A percentile compares a stretch with the other conserved stretches of the same genome.
Evolutionary conservation across 2,329 filamentous ascomycete genomes (phyloP).

Genomic region (Nannizziopsis barbatae): DNA sequence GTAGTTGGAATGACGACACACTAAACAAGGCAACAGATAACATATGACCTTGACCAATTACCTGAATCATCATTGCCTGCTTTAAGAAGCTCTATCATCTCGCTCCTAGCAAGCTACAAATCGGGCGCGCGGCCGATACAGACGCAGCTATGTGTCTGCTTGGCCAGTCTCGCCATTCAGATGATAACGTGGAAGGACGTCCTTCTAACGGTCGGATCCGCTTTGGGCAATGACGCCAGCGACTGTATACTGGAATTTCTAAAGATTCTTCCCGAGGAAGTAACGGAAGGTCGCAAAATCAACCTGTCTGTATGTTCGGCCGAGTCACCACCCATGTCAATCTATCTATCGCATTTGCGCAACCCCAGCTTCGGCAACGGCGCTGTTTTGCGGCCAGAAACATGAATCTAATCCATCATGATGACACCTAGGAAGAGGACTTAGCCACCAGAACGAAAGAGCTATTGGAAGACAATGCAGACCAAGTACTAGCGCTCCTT

Average conservation of each 20-base stretch:
- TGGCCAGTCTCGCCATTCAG: conserved; percentile 90
- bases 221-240: conserved; percentile 59
- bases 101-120: conserved; percentile 69
- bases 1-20: neutral
- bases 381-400: conserved; percentile 18
- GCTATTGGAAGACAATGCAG: conserved; percentile 79
- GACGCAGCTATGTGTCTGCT: conserved; percentile 85
- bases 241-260: conserved; percentile 91
- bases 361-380: conserved; percentile 21
- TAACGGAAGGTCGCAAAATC: conserved; percentile 98
- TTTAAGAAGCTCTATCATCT: conserved; percentile 72
- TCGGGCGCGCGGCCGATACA: conserved; percentile 71
- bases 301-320: conserved; percentile 91
- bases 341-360: conserved; percentile 36
- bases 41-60: conserved; percentile 88
- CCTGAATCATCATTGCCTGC: conserved; percentile 60
- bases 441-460: conserved; percentile 74
- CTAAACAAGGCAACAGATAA: conserved; percentile 53
- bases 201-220: conserved; percentile 64
- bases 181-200: conserved; percentile 96
- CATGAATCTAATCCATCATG: conserved; percentile 40
- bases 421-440: conserved; percentile 74
- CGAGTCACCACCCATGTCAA: conserved; percentile 34
- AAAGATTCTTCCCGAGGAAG: conserved; percentile 93
- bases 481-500: conserved; percentile 74